Evolutionary conservation across 1,284 basidiomycete genomes (phyloP).

Genomic region (Cryptococcus deneoformans): DNA sequence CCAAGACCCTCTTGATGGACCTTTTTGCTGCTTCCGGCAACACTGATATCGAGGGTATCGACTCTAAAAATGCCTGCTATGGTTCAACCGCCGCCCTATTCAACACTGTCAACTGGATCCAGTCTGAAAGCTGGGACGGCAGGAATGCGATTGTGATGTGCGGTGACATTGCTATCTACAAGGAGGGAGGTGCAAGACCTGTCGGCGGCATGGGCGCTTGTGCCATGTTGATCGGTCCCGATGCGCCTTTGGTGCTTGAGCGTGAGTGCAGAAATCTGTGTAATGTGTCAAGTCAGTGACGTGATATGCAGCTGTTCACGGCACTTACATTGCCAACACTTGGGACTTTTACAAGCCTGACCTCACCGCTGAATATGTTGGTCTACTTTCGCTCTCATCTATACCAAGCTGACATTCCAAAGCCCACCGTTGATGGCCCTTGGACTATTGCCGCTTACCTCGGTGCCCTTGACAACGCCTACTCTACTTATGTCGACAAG

Average conservation of each 20-base stretch:
- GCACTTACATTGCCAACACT: constrained; percentile 95
- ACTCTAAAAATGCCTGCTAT: constrained; percentile 99
- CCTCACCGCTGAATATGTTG: constrained; percentile 55
- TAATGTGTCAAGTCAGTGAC: too few species aligned
- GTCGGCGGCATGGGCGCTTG: constrained; percentile 96
- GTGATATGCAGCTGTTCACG: constrained; percentile 76
- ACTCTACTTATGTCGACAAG: constrained; percentile 83
- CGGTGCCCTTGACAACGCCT: constrained; percentile 87
- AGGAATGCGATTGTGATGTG: constrained; percentile 96
- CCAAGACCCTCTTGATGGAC: constrained; percentile 98
- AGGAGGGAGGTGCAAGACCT: constrained; percentile 88
- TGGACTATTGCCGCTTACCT: constrained; percentile 95
- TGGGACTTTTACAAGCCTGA: constrained; percentile 99
- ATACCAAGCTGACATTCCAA: constrained; percentile 5
- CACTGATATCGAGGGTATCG: constrained; percentile 96
- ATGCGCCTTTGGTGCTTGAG: constrained; percentile 92
- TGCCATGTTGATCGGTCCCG: constrained; percentile 92
- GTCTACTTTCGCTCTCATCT: not conserved
- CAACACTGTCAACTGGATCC: constrained; percentile 97
- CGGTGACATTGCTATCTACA: constrained; percentile 98
- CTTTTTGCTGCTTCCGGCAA: constrained; percentile 90
- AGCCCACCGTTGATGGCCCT: constrained; percentile 96
- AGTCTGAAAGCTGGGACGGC: constrained; percentile 96
- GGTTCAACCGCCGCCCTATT: constrained; percentile 97
- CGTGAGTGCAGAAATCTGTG: constrained; percentile 59